Base-by-base conservation (phyloP, 306 rosid genomes). In the Benincasa hispida region DNA sequence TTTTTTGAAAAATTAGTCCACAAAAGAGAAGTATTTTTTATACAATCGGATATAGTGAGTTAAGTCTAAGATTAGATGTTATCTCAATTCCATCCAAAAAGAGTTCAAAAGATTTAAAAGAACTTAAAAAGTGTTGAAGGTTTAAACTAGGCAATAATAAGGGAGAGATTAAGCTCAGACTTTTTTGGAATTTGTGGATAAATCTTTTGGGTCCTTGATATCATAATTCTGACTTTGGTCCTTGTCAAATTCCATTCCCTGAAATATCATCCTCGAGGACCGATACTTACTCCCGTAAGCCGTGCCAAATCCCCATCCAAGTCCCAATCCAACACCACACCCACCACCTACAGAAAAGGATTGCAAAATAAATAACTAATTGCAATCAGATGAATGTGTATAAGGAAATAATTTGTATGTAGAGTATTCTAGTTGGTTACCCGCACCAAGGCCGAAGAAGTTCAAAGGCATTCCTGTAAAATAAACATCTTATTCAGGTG, bases 261-360 rank as follows among this genome's bases (percentile, higher is more conserved):
- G 87, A 79, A 89, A 95, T 76, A 80, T 85, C 79, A 86, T 57
- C 75, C 87, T 82, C 19, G 98, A 90, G 51, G 93, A 78, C 70
- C 92, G 84, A 85, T 92, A 95, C 84, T 88, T 86, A 60, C 99
- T 87, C 60, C 98, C 98, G 78, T 73, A 95, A 5, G 97, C 99
- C 79, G 90, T 85, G 66, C 99, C 98, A 79, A 92, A 92, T 27
- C 99, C 99, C 97, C 99, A 94, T 79, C 98, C 99, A 77, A 94
- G 97, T 83, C 99, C 99, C 53, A 94, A 82, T 81, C 99, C 99
- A 67, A 94, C 82, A 70, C 99, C 98, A 86, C 99, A 94, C 75
- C 98, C 99, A 81, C 99, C 99, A 76, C 99, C 97, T 94, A 84
- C 63, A 82, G 79, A 81, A 82, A 55, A 56, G 41, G 59, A 54